Evolutionary conservation across 2,329 filamentous ascomycete genomes (phyloP), one percentile per base, ranked within the genome.

Genomic region (Botrytis fragariae): DNA sequence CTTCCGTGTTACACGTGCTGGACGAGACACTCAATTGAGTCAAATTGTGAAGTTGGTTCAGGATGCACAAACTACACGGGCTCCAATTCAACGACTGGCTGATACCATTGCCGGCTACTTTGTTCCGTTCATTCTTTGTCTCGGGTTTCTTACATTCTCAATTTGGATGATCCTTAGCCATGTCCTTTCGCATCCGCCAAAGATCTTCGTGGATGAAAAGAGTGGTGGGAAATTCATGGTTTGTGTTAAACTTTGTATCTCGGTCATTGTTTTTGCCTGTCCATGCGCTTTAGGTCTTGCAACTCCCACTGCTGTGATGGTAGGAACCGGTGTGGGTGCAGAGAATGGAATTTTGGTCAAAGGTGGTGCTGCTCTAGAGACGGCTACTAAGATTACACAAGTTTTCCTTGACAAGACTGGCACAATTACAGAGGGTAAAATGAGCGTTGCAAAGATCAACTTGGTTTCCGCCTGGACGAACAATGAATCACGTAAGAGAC

Each of bases 41-140:
- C 96, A 98, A 83, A 99, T 99, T 77, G 96, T 99, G 76, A 96
- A 95, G 82, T 88, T 98, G n/a, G 96, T 99, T 0, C 96, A 99
- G 82, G 94, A 98, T 81, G 96, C 96, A 4, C 96, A 99, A 82
- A 98, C 95, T 3, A 95, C 90, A 70, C 90, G 96, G 57, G 96
- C 96, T 12, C 96, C 96, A 0, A 99, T 99, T 74, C 96, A 99
- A 82, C 90, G 93, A 62, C 89, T 98, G 80, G 96, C 95, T 6
- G 96, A 99, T 83, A 90, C 89, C 4, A 89, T 99, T 62, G 95
- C 96, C 25, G 95, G 96, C 22, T 96, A 96, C 82, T 99, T 99
- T 79, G 93, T 99, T 1, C 96, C 96, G 0, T 88, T 90, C 22
- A 98, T 99, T 79, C 90, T 98, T 75, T 84, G 91, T 25, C 90